Conservation (phyloP, 352 stramenopile species). For the Globisporangium uncinulatum region DNA sequence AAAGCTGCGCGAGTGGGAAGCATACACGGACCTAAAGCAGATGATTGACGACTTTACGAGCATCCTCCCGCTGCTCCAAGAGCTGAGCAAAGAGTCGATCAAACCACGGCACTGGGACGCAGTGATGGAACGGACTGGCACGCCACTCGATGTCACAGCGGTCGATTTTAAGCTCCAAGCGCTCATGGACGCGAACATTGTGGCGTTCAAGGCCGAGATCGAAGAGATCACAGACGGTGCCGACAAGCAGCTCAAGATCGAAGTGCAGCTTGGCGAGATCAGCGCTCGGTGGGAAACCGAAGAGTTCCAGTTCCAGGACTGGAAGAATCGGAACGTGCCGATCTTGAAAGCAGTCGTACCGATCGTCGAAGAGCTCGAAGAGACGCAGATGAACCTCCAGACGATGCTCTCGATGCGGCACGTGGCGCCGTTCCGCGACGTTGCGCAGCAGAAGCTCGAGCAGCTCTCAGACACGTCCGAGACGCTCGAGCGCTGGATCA, state of each 20-base stretch:
- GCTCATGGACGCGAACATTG: constrained; percentile 92
- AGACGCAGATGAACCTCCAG: constrained; percentile 98
- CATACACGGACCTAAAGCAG: constrained; percentile 94
- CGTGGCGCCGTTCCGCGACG: constrained; percentile 94
- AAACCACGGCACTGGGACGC: constrained; percentile 96
- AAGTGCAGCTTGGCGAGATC: constrained; percentile 93
- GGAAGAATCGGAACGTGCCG: constrained; percentile 92
- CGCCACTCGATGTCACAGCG: constrained; percentile 91
- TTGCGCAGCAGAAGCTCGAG: constrained; percentile 93
- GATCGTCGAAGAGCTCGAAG: constrained; percentile 97
- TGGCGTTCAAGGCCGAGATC: constrained; percentile 91
- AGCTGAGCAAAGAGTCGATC: constrained; percentile 97
- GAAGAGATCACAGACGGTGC: constrained; percentile 97
- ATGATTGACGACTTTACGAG: constrained; percentile 98
- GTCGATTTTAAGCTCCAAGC: constrained; percentile 95
- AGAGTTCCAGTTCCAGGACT: constrained; percentile 94
- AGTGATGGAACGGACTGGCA: constrained; percentile 92
- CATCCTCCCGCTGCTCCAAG: constrained; percentile 94
- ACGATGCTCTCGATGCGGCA: constrained; percentile 98
- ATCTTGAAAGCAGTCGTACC: constrained; percentile 95
- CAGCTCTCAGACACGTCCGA: constrained; percentile 95
- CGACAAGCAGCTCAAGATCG: constrained; percentile 98
- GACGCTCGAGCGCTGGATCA: constrained; percentile 97
- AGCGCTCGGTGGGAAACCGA: constrained; percentile 90
- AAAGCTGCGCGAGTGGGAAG: constrained; percentile 95